A percentile compares a stretch with the other conserved stretches of the same genome.
Evolutionary conservation across 1,284 basidiomycete species (phyloP).

Genomic region (Marasmius tenuissimus): DNA sequence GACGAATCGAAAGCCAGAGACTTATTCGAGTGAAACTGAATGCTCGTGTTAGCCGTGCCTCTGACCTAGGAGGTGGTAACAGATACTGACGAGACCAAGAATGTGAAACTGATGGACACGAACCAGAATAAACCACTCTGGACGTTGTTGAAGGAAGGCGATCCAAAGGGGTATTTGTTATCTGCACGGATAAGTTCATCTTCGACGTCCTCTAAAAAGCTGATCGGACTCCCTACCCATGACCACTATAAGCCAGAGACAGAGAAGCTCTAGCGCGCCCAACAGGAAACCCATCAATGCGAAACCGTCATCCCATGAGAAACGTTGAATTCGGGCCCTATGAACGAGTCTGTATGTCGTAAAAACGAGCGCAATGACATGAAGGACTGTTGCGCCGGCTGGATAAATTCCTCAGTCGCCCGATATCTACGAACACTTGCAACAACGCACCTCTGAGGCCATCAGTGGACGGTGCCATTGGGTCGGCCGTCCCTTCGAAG

Average conservation of each 20-base stretch:
- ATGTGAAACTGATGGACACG: neutral
- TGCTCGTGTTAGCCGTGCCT: neutral
- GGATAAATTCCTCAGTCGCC: neutral
- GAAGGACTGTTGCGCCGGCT: conserved; percentile 1
- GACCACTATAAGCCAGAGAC: conserved; percentile 6
- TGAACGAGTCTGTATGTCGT: conserved; percentile 15
- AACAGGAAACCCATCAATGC: conserved; percentile 17
- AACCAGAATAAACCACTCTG: neutral
- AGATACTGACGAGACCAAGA: neutral
- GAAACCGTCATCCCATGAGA: conserved; percentile 24
- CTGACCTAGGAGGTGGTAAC: too few species aligned
- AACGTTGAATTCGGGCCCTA: conserved; percentile 8
- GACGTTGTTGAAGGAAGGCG: neutral
- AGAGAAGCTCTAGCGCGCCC: conserved; percentile 5
- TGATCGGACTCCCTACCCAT: neutral
- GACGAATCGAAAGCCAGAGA: conserved; percentile 20
- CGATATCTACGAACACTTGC: too few species aligned
- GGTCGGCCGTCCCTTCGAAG: too few species aligned
- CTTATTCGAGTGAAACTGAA: conserved; percentile 20
- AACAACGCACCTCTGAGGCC: too few species aligned
- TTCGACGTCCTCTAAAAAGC: neutral
- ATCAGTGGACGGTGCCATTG: too few species aligned
- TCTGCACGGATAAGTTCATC: neutral
- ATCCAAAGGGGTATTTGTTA: too few species aligned
- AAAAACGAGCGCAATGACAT: conserved; percentile 10